Percentiles rank a stretch among this genome's conserved stretches.
These are phyloP conservation scores for Xylariaceae sp. DNA, from an alignment of 2,329 filamentous ascomycete genomes.

Conservation along the genomic window DNA sequence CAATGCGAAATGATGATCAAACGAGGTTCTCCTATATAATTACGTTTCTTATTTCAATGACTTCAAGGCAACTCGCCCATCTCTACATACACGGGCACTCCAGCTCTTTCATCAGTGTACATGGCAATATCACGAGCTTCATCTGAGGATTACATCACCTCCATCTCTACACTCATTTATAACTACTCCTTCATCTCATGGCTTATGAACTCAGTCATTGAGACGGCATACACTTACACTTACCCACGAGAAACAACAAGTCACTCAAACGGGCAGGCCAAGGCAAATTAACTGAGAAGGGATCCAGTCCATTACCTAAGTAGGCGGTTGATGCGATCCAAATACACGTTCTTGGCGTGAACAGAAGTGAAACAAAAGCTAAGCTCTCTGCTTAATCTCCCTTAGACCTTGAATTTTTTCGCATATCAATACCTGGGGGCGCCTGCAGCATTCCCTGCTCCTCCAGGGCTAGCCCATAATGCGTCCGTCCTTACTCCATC, in stretches of 20 bases:
- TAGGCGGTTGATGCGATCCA: conserved; percentile 8
- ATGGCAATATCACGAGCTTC: neutral
- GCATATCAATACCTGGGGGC: conserved; percentile 8
- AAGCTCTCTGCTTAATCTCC: conserved; percentile 7
- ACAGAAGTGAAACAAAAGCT: conserved; percentile 7
- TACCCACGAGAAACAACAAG: neutral
- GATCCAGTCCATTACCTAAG: conserved; percentile 3
- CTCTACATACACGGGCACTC: neutral
- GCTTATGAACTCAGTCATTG: neutral
- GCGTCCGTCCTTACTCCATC: neutral
- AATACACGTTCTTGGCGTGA: conserved; percentile 4
- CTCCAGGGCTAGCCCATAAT: neutral
- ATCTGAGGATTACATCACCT: neutral
- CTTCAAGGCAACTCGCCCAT: neutral
- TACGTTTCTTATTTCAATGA: too few species aligned
- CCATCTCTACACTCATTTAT: neutral
- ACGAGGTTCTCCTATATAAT: too few species aligned
- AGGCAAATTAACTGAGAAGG: neutral
- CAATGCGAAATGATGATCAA: too few species aligned
- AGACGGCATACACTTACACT: neutral
- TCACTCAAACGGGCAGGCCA: neutral
- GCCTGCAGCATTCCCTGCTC: neutral
- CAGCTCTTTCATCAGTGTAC: neutral
- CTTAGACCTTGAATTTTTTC: neutral
- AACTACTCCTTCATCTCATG: too few species aligned